Evolutionary conservation across 441 rosid species (phyloP).

Genomic region (Croton setiger): DNA sequence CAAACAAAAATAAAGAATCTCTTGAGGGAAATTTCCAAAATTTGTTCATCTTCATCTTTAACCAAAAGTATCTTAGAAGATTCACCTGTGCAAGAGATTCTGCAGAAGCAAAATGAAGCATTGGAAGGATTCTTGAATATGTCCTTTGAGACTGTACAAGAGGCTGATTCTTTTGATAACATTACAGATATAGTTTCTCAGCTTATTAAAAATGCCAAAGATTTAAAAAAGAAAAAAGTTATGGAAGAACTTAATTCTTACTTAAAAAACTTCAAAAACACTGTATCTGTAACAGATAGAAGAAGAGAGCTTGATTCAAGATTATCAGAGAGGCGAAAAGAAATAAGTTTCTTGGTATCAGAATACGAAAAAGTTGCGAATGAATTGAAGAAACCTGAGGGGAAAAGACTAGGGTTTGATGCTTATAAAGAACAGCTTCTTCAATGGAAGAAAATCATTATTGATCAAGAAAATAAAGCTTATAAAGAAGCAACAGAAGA

Average conservation of each 20-base stretch:
- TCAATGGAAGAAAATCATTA: too few relatives aligned
- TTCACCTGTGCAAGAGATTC: neutral
- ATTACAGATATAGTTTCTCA: neutral
- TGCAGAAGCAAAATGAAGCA: conserved; percentile 7
- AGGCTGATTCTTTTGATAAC: conserved; percentile 5
- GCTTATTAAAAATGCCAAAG: neutral
- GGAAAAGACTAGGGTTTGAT: too few relatives aligned
- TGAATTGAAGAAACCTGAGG: conserved; percentile 8
- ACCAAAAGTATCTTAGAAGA: too few relatives aligned
- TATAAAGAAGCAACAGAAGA: too few relatives aligned
- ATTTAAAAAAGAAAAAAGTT: conserved; percentile 6
- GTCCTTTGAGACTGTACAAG: conserved; percentile 17
- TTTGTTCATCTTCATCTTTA: too few relatives aligned
- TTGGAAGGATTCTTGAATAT: conserved; percentile 11
- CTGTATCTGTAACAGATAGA: conserved; percentile 1
- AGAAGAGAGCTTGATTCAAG: neutral
- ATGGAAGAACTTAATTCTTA: conserved; percentile 1
- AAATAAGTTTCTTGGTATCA: conserved; percentile 8
- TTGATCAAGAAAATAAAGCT: too few relatives aligned
- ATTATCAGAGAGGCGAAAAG: neutral
- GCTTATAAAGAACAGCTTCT: too few relatives aligned
- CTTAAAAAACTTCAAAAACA: conserved; percentile 1
- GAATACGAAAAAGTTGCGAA: conserved; percentile 8
- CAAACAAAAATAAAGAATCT: too few relatives aligned
- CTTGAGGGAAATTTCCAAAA: too few relatives aligned